Evolutionary conservation across 1,139 yeast genomes (phyloP), one percentile per base, ranked within the genome.

Genomic region (Citeromyces hawaiiensis): DNA sequence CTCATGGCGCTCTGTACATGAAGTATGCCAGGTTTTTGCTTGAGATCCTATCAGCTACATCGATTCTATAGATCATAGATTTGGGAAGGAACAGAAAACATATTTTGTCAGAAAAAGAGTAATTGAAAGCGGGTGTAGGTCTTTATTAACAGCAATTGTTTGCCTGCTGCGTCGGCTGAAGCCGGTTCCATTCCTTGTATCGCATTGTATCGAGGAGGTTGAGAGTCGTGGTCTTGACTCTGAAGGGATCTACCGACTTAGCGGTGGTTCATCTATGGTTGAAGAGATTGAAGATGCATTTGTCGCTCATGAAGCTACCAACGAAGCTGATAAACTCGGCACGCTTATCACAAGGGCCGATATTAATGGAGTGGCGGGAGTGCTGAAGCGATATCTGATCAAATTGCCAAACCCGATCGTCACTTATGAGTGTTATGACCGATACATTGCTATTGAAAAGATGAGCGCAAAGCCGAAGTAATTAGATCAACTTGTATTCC

Each of bases 171-270:
- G n/a, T n/a, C n/a, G n/a, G n/a, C n/a, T n/a, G n/a, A n/a, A n/a
- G n/a, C n/a, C n/a, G 3, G 68, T 86, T 8, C 98, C 98, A 5
- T 58, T 74, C 45, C 73, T 91, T 36, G 70, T 91, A 10, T 64
- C 79, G 10, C 67, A 76, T 42, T 86, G 96, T 59, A 60, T 87
- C n/a, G 63, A 65, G 32, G 94, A 82, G 51, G 86, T 91, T 38
- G 96, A 88, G 59, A 54, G 56, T 36, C 64, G 87, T 46, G 88
- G 94, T 8, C 55, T 83, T 49, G 76, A 68, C 38, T 63, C 68
- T 35, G 97, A 88, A 58, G 98, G 98, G 4, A 71, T 91, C 34
- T 91, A 91, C 61, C 70, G 98, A 50, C 82, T 88, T 47, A 82
- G 94, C 17, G 98, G 97, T 2, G 87, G 91, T 5, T 75, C 82